phyloP scores from a whole-genome alignment of 1,284 basidiomycete species.

The Trichosporon ovoides region DNA sequence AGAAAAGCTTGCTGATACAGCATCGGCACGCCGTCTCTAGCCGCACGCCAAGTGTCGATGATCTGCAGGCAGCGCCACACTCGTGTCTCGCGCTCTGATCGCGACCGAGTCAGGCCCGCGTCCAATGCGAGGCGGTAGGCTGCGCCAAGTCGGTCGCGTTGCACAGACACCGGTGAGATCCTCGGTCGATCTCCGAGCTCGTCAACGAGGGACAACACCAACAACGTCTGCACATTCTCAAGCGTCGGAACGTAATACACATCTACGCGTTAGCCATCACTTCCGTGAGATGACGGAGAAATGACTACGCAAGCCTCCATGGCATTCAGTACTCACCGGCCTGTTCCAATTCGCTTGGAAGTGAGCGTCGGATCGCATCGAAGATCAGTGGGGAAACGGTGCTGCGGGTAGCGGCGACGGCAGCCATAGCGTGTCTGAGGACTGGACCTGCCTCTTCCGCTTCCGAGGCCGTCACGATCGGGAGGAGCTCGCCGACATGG shows the following conservation, averaged over 20 bases:
- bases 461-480: constrained; percentile 23
- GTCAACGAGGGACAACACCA: constrained; percentile 25
- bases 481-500: constrained; percentile 22
- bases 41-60: constrained; percentile 28
- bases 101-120: constrained; percentile 15
- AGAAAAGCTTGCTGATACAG: background rate
- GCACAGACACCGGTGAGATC: constrained; percentile 18
- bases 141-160: constrained; percentile 18
- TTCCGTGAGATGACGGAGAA: background rate
- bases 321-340: constrained; percentile 24
- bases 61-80: constrained; percentile 12
- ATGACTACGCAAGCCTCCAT: background rate
- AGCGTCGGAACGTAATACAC: constrained; percentile 19
- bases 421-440: constrained; percentile 26
- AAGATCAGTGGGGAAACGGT: constrained; percentile 28
- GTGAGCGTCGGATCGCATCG: constrained; percentile 21
- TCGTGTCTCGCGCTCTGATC: background rate
- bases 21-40: constrained; percentile 18
- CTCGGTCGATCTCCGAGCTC: constrained; percentile 21
- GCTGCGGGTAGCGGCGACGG: constrained; percentile 24
- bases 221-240: constrained; percentile 27
- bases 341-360: constrained; percentile 21
- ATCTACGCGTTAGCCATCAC: constrained; percentile 11
- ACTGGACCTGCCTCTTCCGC: constrained; percentile 15
- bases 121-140: constrained; percentile 28